Percentiles rank a stretch among this genome's conserved stretches.
phyloP scores from a whole-genome alignment of 495 filamentous ascomycete genomes.

The Penicillium canescens region DNA sequence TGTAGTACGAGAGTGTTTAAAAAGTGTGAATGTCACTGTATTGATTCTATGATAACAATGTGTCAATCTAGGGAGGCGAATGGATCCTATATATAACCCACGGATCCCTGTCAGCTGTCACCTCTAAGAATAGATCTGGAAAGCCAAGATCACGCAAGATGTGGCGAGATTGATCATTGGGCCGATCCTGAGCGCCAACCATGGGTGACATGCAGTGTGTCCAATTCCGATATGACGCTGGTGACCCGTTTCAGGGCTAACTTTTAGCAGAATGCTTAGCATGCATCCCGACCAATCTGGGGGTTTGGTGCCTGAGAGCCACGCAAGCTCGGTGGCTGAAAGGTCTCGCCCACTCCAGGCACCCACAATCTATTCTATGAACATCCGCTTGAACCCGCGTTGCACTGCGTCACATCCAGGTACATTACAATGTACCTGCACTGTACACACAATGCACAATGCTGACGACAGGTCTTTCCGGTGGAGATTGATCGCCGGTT shows the following conservation, averaged over 20 bases:
- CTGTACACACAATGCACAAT: too few species aligned
- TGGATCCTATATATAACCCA: constrained; percentile 3
- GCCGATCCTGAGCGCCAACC: constrained; percentile 15
- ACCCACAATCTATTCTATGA: constrained; percentile 8
- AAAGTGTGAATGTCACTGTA: not conserved
- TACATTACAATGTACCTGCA: constrained; percentile 1
- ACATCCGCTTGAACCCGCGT: constrained; percentile 3
- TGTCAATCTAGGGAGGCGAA: not conserved
- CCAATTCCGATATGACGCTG: constrained; percentile 27
- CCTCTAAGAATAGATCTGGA: constrained; percentile 25
- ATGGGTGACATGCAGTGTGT: constrained; percentile 2
- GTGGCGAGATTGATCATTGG: constrained; percentile 23
- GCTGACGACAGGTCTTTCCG: not conserved
- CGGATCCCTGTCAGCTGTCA: not conserved
- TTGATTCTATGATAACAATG: not conserved
- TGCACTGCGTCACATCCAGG: constrained; percentile 12
- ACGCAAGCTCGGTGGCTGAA: constrained; percentile 31
- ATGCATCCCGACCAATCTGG: constrained; percentile 18
- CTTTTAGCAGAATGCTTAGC: constrained; percentile 28
- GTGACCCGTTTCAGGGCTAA: not conserved
- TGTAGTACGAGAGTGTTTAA: not conserved
- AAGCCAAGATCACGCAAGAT: constrained; percentile 20
- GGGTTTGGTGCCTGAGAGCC: not conserved
- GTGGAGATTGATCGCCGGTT: constrained; percentile 5
- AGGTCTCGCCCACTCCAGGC: constrained; percentile 1